Base-by-base conservation (phyloP, 371 early-diverging fungal genomes). In the Batkoa obscura region DNA sequence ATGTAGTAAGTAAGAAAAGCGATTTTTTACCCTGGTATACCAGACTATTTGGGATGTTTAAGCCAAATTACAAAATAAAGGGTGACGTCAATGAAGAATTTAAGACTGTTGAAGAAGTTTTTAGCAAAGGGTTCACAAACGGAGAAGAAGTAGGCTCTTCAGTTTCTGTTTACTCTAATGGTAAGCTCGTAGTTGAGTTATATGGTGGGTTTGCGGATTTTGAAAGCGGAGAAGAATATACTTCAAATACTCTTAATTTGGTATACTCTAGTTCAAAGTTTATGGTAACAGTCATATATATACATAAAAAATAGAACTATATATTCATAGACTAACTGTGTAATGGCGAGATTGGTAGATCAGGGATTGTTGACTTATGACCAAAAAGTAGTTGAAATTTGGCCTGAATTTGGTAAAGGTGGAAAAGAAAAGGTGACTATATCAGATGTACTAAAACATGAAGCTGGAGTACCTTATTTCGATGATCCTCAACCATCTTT, bases 391-490 rank as follows among this genome's bases (percentile, higher is more conserved):
- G 53, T 72, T 6, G 67, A 66, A 9, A 79, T 80, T 59, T 86
- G 86, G 86, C 84, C 86, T 1, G 83, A 84, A 57, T 86, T 86
- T 62, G 83, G 72, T 1, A 72, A 75, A 58, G 79, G 79, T 23
- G 74, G 74, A 58, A 86, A 86, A 66, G 74, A 79, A 47, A 66
- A 84, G 57, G 84, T 86, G 1, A 79, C 79, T 0, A 36, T 86
- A 36, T 61, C 58, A 8, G 74, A 77, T 51, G 57, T 84, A 51
- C 69, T 84, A 72, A 64, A 60, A 23, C 83, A 86, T 57, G 71
- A 72, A 12, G 75, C 73, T 9, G 84, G 86, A 1, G 73, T 86
- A 2, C 62, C 73, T 1, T 72, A 43, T 50, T 59, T 84, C 31
- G 78, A 79, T 56, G 52, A 69, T 4, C 64, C 64, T 17, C 38